phyloP scores from a whole-genome alignment of 306 rosid species.

The Quercus aquifolioides region DNA sequence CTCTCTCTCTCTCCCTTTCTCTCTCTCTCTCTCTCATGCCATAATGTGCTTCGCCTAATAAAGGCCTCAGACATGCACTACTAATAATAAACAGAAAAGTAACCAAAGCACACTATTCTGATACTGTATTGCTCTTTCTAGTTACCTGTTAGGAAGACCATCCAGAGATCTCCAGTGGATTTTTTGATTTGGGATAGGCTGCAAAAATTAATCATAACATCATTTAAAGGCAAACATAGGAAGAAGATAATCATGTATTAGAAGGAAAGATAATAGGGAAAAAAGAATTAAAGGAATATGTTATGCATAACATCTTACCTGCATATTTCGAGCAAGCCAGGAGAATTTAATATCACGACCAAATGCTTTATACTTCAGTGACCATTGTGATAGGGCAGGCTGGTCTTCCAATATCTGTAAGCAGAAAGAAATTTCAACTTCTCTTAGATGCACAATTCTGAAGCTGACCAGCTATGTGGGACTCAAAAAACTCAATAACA shows the following conservation, averaged over 20 bases:
- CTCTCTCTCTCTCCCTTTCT: too few relatives aligned
- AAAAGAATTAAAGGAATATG: background rate
- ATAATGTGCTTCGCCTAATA: background rate
- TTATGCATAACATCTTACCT: slow-evolving; percentile 52
- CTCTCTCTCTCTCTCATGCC: background rate
- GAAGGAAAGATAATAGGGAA: background rate
- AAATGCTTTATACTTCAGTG: slow-evolving; percentile 82
- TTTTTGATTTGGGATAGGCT: slow-evolving; percentile 93
- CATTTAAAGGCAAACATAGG: slow-evolving; percentile 16
- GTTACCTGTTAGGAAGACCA: slow-evolving; percentile 95
- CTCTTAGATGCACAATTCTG: background rate
- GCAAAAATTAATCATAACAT: slow-evolving; percentile 36
- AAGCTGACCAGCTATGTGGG: background rate
- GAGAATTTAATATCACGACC: slow-evolving; percentile 79
- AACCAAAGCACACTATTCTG: slow-evolving; percentile 10
- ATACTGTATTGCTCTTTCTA: background rate
- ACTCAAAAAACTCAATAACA: background rate
- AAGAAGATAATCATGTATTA: background rate
- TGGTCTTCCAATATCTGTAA: slow-evolving; percentile 75
- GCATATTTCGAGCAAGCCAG: slow-evolving; percentile 98
- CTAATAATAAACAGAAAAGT: slow-evolving; percentile 4
- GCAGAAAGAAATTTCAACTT: slow-evolving; percentile 18
- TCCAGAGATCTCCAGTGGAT: slow-evolving; percentile 95
- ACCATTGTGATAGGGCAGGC: slow-evolving; percentile 91
- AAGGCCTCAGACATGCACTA: background rate